These are phyloP conservation scores for Mortierella sp. DNA, from an alignment of 371 early-diverging fungal species.

Conservation along the genomic window DNA sequence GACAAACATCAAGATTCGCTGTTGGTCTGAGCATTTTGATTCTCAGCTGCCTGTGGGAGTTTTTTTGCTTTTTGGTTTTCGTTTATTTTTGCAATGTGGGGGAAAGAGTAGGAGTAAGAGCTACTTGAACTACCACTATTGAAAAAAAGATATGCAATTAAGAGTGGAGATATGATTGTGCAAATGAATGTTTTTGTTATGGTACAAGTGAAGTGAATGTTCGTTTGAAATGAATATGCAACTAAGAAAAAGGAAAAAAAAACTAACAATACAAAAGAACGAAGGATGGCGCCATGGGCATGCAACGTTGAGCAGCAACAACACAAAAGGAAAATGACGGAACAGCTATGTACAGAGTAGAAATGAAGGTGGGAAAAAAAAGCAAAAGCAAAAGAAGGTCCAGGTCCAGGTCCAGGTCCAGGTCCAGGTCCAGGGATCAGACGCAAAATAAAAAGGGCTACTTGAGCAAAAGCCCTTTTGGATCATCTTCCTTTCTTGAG, in stretches of 20 bases:
- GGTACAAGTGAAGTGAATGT: conserved; percentile 15
- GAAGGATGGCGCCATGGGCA: not conserved
- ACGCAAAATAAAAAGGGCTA: conserved; percentile 1
- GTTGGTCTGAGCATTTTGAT: conserved; percentile 5
- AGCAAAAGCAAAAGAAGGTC: not conserved
- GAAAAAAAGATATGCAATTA: conserved; percentile 1
- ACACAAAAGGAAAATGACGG: not conserved
- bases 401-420: not conserved
- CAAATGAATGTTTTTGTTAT: conserved; percentile 7
- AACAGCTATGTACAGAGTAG: conserved; percentile 14
- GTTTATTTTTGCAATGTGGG: conserved; percentile 4
- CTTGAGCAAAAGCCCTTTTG: conserved; percentile 6
- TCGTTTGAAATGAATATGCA: not conserved
- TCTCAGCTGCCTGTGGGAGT: conserved; percentile 11
- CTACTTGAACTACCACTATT: not conserved
- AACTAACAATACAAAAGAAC: conserved; percentile 8
- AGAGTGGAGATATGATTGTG: not conserved
- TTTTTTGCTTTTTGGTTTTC: not conserved
- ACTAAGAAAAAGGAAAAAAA: conserved; percentile 8
- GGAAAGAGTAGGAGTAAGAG: not conserved
- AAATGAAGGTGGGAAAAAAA: conserved; percentile 14
- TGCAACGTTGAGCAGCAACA: not conserved
- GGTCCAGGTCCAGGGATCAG: not conserved
- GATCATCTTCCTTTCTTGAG: not conserved
- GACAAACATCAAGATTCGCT: not conserved